Conservation (phyloP, 2,329 filamentous ascomycete species). For the Phyllosticta citrichinensis region DNA sequence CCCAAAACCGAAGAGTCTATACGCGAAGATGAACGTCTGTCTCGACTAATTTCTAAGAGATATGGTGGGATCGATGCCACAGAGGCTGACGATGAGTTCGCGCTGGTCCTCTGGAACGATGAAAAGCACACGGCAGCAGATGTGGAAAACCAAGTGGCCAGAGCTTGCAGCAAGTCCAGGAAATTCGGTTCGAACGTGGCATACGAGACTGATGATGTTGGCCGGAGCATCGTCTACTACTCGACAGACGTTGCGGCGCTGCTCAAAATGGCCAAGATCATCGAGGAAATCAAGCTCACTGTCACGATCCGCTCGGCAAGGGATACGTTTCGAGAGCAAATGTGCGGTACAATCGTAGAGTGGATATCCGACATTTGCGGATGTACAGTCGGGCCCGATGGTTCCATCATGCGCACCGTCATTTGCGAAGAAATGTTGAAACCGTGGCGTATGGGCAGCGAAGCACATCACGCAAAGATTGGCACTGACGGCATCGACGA, state of each 20-base stretch:
- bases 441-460: constrained; percentile 78
- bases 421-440: constrained; percentile 88
- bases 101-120: constrained; percentile 90
- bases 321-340: constrained; percentile 94
- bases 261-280: constrained; percentile 67
- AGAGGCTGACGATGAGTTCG: constrained; percentile 63
- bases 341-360: constrained; percentile 96
- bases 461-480: constrained; percentile 67
- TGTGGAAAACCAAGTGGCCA: constrained; percentile 78
- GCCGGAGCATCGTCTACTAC: constrained; percentile 75
- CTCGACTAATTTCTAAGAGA: constrained; percentile 65
- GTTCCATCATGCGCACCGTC: constrained; percentile 64
- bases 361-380: constrained; percentile 92
- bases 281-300: constrained; percentile 93
- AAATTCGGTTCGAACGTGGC: constrained; percentile 64
- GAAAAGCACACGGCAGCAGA: constrained; percentile 96
- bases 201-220: constrained; percentile 80
- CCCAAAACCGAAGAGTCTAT: constrained; percentile 77
- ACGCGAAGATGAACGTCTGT: constrained; percentile 67
- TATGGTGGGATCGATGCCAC: constrained; percentile 51
- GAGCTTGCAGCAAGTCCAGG: constrained; percentile 68
- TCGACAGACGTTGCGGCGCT: constrained; percentile 61
- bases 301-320: constrained; percentile 88
- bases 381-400: constrained; percentile 73
- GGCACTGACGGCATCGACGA: constrained; percentile 74